Conservation (phyloP, 768 basidiomycete genomes). For the Pleurotus tuoliensis region DNA sequence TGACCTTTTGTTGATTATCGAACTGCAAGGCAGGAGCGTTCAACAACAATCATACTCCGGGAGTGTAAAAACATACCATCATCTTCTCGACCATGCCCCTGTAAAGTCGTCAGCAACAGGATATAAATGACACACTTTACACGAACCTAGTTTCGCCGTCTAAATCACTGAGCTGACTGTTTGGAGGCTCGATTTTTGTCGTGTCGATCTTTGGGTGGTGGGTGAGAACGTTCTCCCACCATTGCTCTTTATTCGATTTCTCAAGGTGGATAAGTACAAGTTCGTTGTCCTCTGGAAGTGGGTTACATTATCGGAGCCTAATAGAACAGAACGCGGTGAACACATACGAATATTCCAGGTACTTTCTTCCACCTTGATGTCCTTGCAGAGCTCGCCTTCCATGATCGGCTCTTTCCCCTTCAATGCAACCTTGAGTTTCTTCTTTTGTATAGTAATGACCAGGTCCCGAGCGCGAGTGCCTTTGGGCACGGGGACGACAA, state of each 20-base stretch:
- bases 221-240: constrained; percentile 97
- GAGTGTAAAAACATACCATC: constrained; percentile 70
- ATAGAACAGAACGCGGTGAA: neutral
- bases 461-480: constrained; percentile 84
- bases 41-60: constrained; percentile 2
- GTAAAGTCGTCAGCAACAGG: constrained; percentile 2
- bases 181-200: constrained; percentile 90
- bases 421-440: constrained; percentile 75
- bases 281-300: constrained; percentile 67
- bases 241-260: constrained; percentile 82
- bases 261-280: constrained; percentile 74
- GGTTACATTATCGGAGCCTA: neutral
- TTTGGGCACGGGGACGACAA: constrained; percentile 79
- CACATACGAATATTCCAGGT: constrained; percentile 90
- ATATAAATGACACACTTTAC: neutral
- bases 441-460: constrained; percentile 70
- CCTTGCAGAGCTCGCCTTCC: constrained; percentile 87
- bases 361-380: constrained; percentile 94
- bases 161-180: constrained; percentile 93
- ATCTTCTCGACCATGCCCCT: constrained; percentile 99
- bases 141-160: constrained; percentile 88
- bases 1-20: constrained; percentile 74
- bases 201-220: constrained; percentile 98
- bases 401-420: constrained; percentile 86
- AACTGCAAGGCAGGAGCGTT: constrained; percentile 39